Percentiles rank a stretch among this genome's conserved stretches.
phyloP scores from a whole-genome alignment of 139 green algal genomes.

The Coelastrella sp. region DNA sequence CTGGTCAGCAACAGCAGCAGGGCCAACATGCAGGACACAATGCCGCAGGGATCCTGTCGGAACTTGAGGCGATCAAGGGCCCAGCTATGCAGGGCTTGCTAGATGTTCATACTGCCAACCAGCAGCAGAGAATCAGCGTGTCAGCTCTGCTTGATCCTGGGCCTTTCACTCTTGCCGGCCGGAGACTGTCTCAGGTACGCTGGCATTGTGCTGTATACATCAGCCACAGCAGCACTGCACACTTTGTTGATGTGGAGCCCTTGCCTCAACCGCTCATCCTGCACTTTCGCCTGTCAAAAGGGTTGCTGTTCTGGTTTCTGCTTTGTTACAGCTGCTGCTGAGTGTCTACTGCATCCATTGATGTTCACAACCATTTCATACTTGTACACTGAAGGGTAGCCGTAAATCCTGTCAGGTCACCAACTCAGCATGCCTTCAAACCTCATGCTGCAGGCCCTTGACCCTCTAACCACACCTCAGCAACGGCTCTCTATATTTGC shows the following conservation, averaged over 20 bases:
- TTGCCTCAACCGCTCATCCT: too few species aligned
- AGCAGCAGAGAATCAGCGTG: slow-evolving; percentile 32
- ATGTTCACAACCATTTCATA: too few species aligned
- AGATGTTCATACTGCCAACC: slow-evolving; percentile 1
- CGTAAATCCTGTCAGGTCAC: too few species aligned
- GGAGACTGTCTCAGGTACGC: slow-evolving; percentile 24
- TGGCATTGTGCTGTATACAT: not conserved
- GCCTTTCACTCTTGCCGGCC: not conserved
- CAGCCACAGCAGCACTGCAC: not conserved
- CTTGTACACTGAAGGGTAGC: too few species aligned
- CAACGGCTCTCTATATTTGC: slow-evolving; percentile 27
- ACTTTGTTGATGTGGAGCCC: too few species aligned
- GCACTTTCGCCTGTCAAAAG: too few species aligned
- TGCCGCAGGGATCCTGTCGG: not conserved
- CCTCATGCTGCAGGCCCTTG: slow-evolving; percentile 25
- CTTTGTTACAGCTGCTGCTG: too few species aligned
- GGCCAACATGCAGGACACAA: not conserved
- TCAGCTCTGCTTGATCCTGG: slow-evolving; percentile 23
- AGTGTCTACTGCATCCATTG: too few species aligned
- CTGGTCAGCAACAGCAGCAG: too few species aligned
- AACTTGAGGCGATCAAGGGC: not conserved
- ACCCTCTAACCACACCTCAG: not conserved
- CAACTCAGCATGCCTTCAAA: too few species aligned
- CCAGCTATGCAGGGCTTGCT: not conserved
- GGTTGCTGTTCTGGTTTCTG: too few species aligned